These are phyloP conservation scores for Hordeum marinum DNA, from an alignment of 176 grass and related monocot species.

Conservation along the genomic window DNA sequence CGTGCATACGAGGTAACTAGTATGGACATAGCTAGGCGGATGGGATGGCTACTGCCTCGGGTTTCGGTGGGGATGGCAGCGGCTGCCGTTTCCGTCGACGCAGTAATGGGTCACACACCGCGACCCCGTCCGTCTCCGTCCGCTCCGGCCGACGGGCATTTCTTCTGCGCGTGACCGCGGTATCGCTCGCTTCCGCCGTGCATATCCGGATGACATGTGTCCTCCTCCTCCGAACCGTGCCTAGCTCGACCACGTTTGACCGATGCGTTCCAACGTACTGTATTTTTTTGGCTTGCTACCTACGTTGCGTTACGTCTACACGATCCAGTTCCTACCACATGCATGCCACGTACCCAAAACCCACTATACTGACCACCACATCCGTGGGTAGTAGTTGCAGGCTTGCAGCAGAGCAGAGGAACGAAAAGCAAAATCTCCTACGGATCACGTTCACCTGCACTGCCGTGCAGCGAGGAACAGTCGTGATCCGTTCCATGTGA, in stretches of 20 bases:
- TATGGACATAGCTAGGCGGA: background rate
- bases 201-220: background rate
- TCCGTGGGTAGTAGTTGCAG: background rate
- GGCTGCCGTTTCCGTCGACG: background rate
- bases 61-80: background rate
- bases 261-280: background rate
- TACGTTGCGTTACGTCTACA: background rate
- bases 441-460: too few relatives aligned
- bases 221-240: too few relatives aligned
- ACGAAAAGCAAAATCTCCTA: background rate
- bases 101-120: background rate
- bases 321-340: background rate
- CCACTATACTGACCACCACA: background rate
- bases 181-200: background rate
- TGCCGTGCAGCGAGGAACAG: too few relatives aligned
- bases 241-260: too few relatives aligned
- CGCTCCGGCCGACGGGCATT: background rate
- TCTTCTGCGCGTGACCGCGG: constrained; percentile 13
- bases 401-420: too few relatives aligned
- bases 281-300: background rate
- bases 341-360: background rate
- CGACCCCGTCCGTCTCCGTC: background rate
- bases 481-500: background rate
- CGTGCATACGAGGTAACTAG: constrained; percentile 23
- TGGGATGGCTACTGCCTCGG: background rate